These are phyloP conservation scores for Ziziphus jujuba DNA, from an alignment of 306 rosid genomes.

Conservation along the genomic window DNA sequence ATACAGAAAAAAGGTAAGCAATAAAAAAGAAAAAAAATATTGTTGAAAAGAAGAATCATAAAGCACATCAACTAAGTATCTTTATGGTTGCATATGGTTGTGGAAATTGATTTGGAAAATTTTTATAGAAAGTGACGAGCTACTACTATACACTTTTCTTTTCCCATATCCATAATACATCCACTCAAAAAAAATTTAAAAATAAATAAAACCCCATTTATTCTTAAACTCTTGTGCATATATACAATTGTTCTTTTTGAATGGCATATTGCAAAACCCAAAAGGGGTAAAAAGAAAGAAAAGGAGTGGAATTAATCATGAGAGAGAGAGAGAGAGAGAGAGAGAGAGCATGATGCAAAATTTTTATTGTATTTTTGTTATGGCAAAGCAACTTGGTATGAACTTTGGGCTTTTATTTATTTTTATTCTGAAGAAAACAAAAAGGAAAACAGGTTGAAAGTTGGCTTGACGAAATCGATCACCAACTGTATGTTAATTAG, in stretches of 20 bases:
- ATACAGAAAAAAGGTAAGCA: background rate
- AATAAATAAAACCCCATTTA: background rate
- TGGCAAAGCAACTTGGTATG: background rate
- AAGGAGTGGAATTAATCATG: background rate
- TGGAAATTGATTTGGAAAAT: background rate
- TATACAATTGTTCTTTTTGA: conserved; percentile 1
- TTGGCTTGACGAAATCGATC: background rate
- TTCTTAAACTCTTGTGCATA: background rate
- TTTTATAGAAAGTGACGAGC: background rate
- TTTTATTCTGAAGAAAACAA: background rate
- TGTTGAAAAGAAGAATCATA: too few relatives aligned
- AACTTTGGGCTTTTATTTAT: background rate
- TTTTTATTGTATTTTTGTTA: background rate
- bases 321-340: too few relatives aligned
- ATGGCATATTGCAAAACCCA: background rate
- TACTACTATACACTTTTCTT: background rate
- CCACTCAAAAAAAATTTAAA: background rate
- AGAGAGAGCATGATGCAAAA: background rate
- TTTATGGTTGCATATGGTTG: background rate
- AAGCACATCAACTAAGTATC: background rate
- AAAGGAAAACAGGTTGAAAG: background rate
- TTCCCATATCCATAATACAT: background rate
- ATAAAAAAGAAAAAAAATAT: background rate
- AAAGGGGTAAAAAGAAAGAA: background rate
- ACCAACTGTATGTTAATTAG: background rate